Conservation (phyloP, 176 grass and related monocot genomes). For the Cocos nucifera region DNA sequence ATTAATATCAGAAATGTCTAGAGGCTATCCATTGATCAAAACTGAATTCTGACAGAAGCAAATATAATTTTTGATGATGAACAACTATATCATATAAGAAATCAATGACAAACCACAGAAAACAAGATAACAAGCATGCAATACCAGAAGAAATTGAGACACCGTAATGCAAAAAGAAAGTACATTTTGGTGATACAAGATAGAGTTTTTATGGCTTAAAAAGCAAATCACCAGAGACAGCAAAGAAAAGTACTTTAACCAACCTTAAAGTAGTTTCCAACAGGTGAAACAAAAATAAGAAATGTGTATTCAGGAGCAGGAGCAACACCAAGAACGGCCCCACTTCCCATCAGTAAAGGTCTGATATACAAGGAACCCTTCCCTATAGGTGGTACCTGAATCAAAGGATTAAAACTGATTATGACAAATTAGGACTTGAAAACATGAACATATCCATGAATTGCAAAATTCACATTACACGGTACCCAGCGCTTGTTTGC, state of each 20-base stretch:
- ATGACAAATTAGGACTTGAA: background rate
- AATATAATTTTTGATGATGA: too few relatives aligned
- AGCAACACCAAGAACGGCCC: conserved; percentile 77
- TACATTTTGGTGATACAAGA: too few relatives aligned
- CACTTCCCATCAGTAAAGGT: conserved; percentile 83
- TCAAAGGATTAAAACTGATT: background rate
- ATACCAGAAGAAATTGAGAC: too few relatives aligned
- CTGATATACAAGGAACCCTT: conserved; percentile 95
- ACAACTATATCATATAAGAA: too few relatives aligned
- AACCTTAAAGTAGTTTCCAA: conserved; percentile 99
- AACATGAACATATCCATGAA: conserved; percentile 1
- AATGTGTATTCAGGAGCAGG: conserved; percentile 91
- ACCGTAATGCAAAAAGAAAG: too few relatives aligned
- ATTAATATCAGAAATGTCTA: too few relatives aligned
- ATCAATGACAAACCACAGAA: too few relatives aligned
- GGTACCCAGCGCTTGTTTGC: conserved; percentile 83
- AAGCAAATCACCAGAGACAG: conserved; percentile 4
- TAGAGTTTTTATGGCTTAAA: too few relatives aligned
- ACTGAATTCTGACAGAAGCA: too few relatives aligned
- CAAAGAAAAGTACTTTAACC: conserved; percentile 1
- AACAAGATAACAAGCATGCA: too few relatives aligned
- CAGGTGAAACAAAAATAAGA: conserved; percentile 89
- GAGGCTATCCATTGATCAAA: too few relatives aligned
- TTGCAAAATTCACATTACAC: conserved; percentile 3
- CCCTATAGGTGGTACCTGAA: conserved; percentile 73